Evolutionary conservation across 2,329 filamentous ascomycete genomes (phyloP), one percentile per base, ranked within the genome.

Genomic region (Alternaria sp.): DNA sequence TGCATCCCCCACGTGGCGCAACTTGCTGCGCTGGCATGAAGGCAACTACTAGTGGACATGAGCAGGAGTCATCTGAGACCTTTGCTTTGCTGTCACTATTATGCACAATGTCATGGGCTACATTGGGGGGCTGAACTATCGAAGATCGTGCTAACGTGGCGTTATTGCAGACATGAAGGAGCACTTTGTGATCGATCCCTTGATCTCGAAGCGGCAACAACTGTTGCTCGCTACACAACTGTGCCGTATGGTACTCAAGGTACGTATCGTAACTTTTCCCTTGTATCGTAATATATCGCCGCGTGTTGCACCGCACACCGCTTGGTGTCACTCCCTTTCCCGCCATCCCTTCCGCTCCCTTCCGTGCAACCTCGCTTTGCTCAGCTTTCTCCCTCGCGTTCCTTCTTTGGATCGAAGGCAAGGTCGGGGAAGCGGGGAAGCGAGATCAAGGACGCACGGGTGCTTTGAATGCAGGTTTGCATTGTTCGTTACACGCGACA

Each of bases 131-230:
- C 60, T 51, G 33, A 42, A 14, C 21, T 57, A 57, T 54, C 55
- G 37, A 48, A 63, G 55, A 54, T 62, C 44, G 49, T 69, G 65
- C 72, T 76, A 70, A 76, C 61, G 46, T 61, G 52, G 63, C 58
- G 52, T 50, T 57, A 50, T 57, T 56, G 48, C 74, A 88, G 89
- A 98, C 81, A 99, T 99, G 95, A 93, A 90, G 82, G 89, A 97
- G 70, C 91, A 95, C 67, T 99, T 99, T 79, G 95, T 97, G 67
- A 98, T 99, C 76, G 95, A 99, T 77, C 96, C 95, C 52, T 83
- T 99, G 74, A 99, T 99, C 77, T 95, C 95, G 71, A 99, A 99
- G 86, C 91, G 92, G 80, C 93, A 97, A 82, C 95, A 99, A 81
- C 86, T 99, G 61, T 88, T 97, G 82, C 86, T 99, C 66, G 95